These are phyloP conservation scores for Plasmopara muralis DNA, from an alignment of 352 stramenopile species.

Conservation along the genomic window DNA sequence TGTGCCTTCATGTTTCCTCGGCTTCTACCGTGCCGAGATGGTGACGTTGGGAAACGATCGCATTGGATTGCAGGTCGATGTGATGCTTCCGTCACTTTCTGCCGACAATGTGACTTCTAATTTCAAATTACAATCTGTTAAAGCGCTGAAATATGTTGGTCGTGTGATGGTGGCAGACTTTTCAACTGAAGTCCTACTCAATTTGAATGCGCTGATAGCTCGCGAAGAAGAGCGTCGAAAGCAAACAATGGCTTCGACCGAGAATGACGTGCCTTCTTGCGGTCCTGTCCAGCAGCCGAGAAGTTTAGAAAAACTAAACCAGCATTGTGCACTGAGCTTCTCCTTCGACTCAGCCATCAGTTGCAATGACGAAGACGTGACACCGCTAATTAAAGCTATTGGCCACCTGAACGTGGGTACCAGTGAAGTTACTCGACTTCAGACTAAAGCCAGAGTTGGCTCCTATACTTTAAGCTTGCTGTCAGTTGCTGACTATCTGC, in stretches of 20 bases:
- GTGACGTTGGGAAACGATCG: conserved; percentile 33
- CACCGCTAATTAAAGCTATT: conserved; percentile 4
- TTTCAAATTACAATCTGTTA: conserved; percentile 12
- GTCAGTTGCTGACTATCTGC: conserved; percentile 37
- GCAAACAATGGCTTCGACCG: conserved; percentile 3
- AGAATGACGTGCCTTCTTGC: conserved; percentile 3
- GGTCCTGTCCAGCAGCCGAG: conserved; percentile 4
- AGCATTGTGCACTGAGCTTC: conserved; percentile 22
- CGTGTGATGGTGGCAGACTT: conserved; percentile 43
- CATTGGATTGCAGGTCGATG: conserved; percentile 50
- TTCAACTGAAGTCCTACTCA: conserved; percentile 43
- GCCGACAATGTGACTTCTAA: conserved; percentile 6
- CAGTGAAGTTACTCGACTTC: conserved; percentile 61
- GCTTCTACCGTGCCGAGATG: conserved; percentile 48
- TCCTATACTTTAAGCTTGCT: conserved; percentile 42
- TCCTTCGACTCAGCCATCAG: conserved; percentile 15
- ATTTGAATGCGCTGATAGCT: conserved; percentile 50
- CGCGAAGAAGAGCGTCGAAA: conserved; percentile 27
- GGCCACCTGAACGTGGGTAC: conserved; percentile 30
- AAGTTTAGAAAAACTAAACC: conserved; percentile 9
- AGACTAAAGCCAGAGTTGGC: conserved; percentile 44
- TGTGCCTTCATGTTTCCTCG: conserved; percentile 50
- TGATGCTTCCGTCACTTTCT: conserved; percentile 31
- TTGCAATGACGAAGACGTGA: background rate
- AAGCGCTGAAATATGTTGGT: conserved; percentile 28